Base-by-base conservation (phyloP, 257 asterid genomes). In the Solanum rostratum region DNA sequence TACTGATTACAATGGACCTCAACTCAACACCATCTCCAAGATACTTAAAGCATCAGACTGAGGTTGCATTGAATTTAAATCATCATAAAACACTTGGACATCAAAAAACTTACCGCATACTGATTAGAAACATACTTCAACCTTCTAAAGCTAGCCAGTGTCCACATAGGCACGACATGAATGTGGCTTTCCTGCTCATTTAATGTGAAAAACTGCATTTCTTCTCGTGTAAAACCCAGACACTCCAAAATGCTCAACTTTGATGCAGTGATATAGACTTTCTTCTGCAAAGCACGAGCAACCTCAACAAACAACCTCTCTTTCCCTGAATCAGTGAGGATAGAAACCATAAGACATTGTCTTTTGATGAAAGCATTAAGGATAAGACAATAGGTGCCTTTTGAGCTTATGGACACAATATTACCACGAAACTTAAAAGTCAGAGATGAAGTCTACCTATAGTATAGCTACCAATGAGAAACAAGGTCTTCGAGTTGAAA, bases 121-220 rank as follows among this genome's bases (percentile, higher is more conserved):
- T 92, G 97, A 74, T 89, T 92, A 20, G 98, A 88, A 80, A 95
- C 84, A 79, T 92, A 94, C 71, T 91, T 90, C 87, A 97, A 87
- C 87, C 99, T 91, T 85, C 95, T 96, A 92, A 95, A 91, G 92
- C 91, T 95, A 83, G 98, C 95, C 60, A 95, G 90, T 10, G 90
- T 82, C 99, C 98, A 97, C 98, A 95, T 93, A 79, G 99, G 99
- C 83, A 97, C 98, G 49, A 97, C 94, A 88, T 97, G 99, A 65
- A 97, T 93, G 82, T 93, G 96, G 92, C 99, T 97, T 87, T 95
- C 98, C 18, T 90, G 91, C 87, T 97, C 98, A 54, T 95, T 91
- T 82, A 60, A 52, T 5, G 99, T 97, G 83, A 97, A 89, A 97
- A 95, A 91, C 86, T 93, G 94, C 93, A 93, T 91, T 79, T 93